Evolutionary conservation across 352 stramenopile species (phyloP).

Genomic region (Globisporangium yorkense): DNA sequence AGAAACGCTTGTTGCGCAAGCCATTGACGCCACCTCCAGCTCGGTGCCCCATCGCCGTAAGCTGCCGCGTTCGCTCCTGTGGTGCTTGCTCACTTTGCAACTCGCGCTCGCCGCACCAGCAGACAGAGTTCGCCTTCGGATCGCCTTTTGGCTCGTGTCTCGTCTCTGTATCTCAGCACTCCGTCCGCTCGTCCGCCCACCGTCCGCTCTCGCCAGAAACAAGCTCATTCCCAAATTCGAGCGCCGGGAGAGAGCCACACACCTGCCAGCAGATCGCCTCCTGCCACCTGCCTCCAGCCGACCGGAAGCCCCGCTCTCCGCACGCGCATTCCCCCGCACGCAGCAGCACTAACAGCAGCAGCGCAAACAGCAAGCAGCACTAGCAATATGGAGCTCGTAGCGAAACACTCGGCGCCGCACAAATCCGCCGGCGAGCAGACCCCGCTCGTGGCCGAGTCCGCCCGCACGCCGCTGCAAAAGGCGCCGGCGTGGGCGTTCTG

Average conservation of each 20-base stretch:
- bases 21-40: not conserved
- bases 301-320: not conserved
- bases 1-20: not conserved
- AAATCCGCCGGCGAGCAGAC: slow-evolving; percentile 2
- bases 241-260: not conserved
- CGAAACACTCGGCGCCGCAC: not conserved
- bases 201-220: not conserved
- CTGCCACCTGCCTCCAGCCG: no score
- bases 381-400: slow-evolving; percentile 5
- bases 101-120: no score
- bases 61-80: no score
- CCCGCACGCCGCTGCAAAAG: slow-evolving; percentile 24
- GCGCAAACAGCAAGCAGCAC: not conserved
- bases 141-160: not conserved
- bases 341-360: not conserved
- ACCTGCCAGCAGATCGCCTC: not conserved
- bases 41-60: no score
- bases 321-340: not conserved
- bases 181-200: not conserved
- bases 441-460: slow-evolving; percentile 3
- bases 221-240: not conserved
- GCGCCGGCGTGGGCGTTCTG: slow-evolving; percentile 68
- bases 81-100: no score
- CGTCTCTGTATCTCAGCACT: not conserved
- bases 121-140: not conserved